These are phyloP conservation scores for Letharia columbiana DNA, from an alignment of 495 filamentous ascomycete species.

Conservation along the genomic window DNA sequence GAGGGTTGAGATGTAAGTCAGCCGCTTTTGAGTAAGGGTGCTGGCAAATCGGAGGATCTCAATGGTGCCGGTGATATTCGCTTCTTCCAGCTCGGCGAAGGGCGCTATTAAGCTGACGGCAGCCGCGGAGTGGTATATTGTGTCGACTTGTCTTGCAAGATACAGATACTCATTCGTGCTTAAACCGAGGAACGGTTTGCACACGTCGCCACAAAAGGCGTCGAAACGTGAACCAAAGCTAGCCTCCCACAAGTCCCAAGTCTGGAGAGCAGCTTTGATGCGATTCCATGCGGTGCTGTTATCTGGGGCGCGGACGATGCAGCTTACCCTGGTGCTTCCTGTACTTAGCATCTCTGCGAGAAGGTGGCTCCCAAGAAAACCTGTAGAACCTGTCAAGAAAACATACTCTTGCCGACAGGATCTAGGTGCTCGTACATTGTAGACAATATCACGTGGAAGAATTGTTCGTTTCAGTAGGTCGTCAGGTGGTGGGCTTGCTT, in stretches of 20 bases:
- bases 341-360: slow-evolving; percentile 6
- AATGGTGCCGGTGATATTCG: slow-evolving; percentile 53
- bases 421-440: not conserved
- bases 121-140: slow-evolving; percentile 45
- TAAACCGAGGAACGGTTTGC: slow-evolving; percentile 4
- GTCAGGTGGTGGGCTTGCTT: not conserved
- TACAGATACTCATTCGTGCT: not conserved
- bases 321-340: not conserved
- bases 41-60: slow-evolving; percentile 57
- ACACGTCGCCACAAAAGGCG: not conserved
- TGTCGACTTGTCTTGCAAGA: slow-evolving; percentile 7
- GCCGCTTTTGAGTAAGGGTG: slow-evolving; percentile 33
- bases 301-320: slow-evolving; percentile 5
- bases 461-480: not conserved
- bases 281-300: not conserved
- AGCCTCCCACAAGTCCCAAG: not conserved
- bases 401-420: not conserved
- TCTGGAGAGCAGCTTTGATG: not conserved
- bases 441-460: not conserved
- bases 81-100: slow-evolving; percentile 50
- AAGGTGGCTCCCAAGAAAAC: slow-evolving; percentile 8
- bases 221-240: not conserved
- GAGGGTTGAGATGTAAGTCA: slow-evolving; percentile 65
- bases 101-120: slow-evolving; percentile 62
- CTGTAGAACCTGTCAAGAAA: not conserved